Evolutionary conservation across 345 rosid genomes (phyloP), one percentile per base, ranked within the genome.

Genomic region (Ailanthus altissimus): DNA sequence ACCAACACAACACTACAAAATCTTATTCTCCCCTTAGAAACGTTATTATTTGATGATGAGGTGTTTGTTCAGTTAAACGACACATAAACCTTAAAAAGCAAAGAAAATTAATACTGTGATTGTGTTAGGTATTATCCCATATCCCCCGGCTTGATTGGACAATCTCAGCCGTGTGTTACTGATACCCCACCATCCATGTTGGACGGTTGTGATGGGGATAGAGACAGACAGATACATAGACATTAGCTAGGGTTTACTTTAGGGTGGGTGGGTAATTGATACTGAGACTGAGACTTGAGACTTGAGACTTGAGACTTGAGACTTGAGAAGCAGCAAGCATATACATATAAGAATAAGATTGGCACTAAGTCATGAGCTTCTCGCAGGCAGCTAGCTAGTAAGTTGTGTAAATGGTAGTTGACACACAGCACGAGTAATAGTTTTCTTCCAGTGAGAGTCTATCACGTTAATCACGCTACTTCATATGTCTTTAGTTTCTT

Each of bases 391-490:
- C 25, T 12, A 67, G 78, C 54, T 75, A 38, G 42, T 40, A 75
- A 58, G 67, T 57, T 63, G 72, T 61, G 47, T 67, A 75, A 77
- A 71, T 67, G 84, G 84, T 87, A 84, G 85, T 81, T 81, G 73
- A 75, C 28, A 59, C 73, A 25, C 18, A 57, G 50, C 56, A 67
- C 73, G 36, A 51, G 13, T 66, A 14, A 82, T 84, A 82, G 77
- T 36, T 25, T 18, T 58, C 74, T 57, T 73, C 73, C 60, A 67
- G 60, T 42, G 60, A 64, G 9, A 18, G 49, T 79, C 38, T 18
- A 56, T 86, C 89, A 86, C 89, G 89, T 79, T 86, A 84, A 78
- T 86, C 89, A 81, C 81, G 89, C 84, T 74, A 54, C 77, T 62
- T 82, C 83, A 67, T n/a, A n/a, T 74, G 63, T 51, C 60, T 67